Evolutionary conservation across 2,329 filamentous ascomycete genomes (phyloP), one percentile per base, ranked within the genome.

Genomic region (Colletotrichum sojae): DNA sequence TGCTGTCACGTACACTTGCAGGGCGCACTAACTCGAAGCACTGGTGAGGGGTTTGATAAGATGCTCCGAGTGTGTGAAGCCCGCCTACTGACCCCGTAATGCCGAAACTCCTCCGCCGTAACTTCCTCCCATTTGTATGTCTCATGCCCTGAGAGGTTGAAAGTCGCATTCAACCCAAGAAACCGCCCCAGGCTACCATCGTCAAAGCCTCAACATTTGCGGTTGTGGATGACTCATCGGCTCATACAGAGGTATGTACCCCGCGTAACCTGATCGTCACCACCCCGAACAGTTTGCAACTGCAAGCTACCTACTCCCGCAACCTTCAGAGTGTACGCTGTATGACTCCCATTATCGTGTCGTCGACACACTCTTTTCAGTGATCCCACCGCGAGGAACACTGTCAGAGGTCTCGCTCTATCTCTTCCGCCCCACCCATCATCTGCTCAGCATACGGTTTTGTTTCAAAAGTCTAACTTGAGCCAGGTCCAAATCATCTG

Each of bases 201-300:
- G 9, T 18, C 18, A 10, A 9, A 18, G 22, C 45, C 18, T 48
- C 45, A 18, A 20, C 40, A 20, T 39, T 36, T 10, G 16, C 27
- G 39, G 20, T 31, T 40, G 43, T 22, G 54, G 55, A 69, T 66
- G 62, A 67, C 27, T 69, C 66, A 69, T 60, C 54, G 59, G 36
- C 18, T 52, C 49, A 20, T 36, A 10, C 31, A 10, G 31, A 36
- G 31, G 31, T 36, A 36, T 36, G 43, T 51, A 65, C 49, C 36
- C 20, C 31, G 61, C 55, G 49, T 45, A 61, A 66, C 56, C 55
- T 69, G 46, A 51, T 56, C 36, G 25, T 27, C 18, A 52, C 62
- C 18, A 25, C 20, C 6, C 10, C 16, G 18, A 22, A 49, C 18
- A 43, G 10, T 43, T 43, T 43, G 40, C 40, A 43, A 43, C 40